Conservation (phyloP, 306 rosid species). For the Crataegus laevigata region DNA sequence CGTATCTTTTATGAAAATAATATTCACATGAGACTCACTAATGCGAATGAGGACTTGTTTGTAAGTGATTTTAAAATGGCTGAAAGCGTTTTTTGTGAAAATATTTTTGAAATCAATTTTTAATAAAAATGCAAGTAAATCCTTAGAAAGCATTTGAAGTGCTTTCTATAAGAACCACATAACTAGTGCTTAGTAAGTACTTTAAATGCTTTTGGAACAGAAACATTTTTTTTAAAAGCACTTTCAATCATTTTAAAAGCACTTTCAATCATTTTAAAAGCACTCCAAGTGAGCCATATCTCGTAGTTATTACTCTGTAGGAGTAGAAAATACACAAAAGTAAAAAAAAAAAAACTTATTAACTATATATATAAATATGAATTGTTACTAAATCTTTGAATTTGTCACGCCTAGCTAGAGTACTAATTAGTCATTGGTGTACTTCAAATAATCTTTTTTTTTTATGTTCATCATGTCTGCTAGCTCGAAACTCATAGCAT, state of each 20-base stretch:
- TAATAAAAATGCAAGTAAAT: too few species aligned
- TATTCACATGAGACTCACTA: background rate
- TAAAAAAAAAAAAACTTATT: background rate
- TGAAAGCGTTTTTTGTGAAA: fast-evolving
- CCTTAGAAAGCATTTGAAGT: fast-evolving
- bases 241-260: too few species aligned
- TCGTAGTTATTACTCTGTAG: too few species aligned
- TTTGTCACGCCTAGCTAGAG: slow-evolving; percentile 4
- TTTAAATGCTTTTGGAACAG: too few species aligned
- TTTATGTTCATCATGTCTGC: background rate
- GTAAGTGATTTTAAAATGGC: too few species aligned
- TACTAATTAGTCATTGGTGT: slow-evolving; percentile 5
- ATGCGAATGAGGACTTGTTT: background rate
- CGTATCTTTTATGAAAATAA: background rate
- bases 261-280: too few species aligned
- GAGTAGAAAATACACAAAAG: background rate
- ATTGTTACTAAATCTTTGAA: background rate
- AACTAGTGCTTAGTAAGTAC: too few species aligned
- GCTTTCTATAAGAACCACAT: too few species aligned
- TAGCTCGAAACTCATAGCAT: background rate
- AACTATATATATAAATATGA: too few species aligned
- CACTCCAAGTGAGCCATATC: too few species aligned
- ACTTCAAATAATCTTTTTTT: background rate
- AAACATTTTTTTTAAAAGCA: too few species aligned
- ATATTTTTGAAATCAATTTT: too few species aligned